Evolutionary conservation across 768 basidiomycete species (phyloP).

Genomic region (Hebeloma cylindrosporum): DNA sequence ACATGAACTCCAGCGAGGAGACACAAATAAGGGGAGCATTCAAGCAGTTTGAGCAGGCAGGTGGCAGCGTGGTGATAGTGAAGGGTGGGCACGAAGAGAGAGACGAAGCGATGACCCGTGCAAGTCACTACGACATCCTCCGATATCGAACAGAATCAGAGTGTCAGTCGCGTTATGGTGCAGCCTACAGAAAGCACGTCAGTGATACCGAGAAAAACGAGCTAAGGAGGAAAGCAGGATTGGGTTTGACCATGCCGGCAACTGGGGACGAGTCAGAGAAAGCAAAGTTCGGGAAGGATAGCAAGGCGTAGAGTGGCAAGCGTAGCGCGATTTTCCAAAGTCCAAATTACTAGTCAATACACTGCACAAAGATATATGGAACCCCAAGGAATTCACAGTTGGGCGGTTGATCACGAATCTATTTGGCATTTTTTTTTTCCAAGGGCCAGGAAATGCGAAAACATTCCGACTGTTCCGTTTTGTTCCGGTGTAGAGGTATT

Average conservation of each 20-base stretch:
- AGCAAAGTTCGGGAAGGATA: not conserved
- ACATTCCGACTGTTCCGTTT: too few species aligned
- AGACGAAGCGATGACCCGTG: constrained; percentile 29
- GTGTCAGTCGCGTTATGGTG: constrained; percentile 21
- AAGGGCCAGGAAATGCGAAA: too few species aligned
- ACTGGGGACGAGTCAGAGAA: not conserved
- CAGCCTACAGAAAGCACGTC: constrained; percentile 19
- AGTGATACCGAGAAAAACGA: constrained; percentile 30
- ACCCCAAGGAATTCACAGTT: too few species aligned
- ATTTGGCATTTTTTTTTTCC: too few species aligned
- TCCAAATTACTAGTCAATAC: too few species aligned
- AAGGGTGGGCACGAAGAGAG: constrained; percentile 23
- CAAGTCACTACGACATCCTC: constrained; percentile 31
- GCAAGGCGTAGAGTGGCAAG: too few species aligned
- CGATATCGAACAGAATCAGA: constrained; percentile 28
- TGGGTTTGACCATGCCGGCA: constrained; percentile 17
- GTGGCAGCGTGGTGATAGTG: constrained; percentile 21
- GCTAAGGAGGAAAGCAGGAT: constrained; percentile 23
- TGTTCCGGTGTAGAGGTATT: too few species aligned
- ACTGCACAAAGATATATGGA: too few species aligned
- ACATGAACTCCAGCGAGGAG: constrained; percentile 18
- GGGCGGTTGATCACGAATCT: too few species aligned
- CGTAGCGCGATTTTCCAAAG: too few species aligned
- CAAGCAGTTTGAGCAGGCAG: constrained; percentile 15
- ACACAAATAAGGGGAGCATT: constrained; percentile 7